A percentile compares a stretch with the other conserved stretches of the same genome.
Evolutionary conservation across 768 basidiomycete species (phyloP).

Genomic region (Pisolithus tinctorius): DNA sequence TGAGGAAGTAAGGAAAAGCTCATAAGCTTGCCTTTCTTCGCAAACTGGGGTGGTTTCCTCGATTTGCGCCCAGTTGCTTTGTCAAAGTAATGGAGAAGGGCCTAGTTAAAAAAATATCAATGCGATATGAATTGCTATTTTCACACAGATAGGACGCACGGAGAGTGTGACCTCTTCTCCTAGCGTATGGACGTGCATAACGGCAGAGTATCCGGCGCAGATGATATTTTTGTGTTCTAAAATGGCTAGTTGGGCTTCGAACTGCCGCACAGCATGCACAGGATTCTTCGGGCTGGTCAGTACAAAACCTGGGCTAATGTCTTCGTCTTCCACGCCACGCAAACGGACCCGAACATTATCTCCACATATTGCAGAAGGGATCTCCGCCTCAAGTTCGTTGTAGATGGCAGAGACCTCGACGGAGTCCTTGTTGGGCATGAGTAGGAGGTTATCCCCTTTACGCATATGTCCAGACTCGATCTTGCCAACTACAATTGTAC

Average conservation of each 20-base stretch:
- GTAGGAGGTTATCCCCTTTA: constrained; percentile 74
- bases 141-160: constrained; percentile 42
- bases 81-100: constrained; percentile 93
- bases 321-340: constrained; percentile 91
- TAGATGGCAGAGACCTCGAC: constrained; percentile 87
- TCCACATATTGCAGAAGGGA: constrained; percentile 72
- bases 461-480: constrained; percentile 89
- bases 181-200: constrained; percentile 93
- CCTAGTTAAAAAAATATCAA: constrained; percentile 35
- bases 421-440: constrained; percentile 88
- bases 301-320: constrained; percentile 92
- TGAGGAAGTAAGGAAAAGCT: not conserved
- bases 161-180: constrained; percentile 87
- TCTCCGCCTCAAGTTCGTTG: constrained; percentile 89
- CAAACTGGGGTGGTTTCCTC: constrained; percentile 95
- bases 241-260: constrained; percentile 95
- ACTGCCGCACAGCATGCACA: constrained; percentile 84
- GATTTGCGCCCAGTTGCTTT: constrained; percentile 94
- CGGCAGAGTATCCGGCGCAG: constrained; percentile 90
- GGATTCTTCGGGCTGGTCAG: constrained; percentile 73
- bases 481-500: constrained; percentile 95
- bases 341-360: constrained; percentile 94
- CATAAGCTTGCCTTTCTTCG: constrained; percentile 61
- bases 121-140: not conserved
- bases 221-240: constrained; percentile 98